Conservation (phyloP, 2,329 filamentous ascomycete species). For the Teratosphaeria pseudoeucalypti region DNA sequence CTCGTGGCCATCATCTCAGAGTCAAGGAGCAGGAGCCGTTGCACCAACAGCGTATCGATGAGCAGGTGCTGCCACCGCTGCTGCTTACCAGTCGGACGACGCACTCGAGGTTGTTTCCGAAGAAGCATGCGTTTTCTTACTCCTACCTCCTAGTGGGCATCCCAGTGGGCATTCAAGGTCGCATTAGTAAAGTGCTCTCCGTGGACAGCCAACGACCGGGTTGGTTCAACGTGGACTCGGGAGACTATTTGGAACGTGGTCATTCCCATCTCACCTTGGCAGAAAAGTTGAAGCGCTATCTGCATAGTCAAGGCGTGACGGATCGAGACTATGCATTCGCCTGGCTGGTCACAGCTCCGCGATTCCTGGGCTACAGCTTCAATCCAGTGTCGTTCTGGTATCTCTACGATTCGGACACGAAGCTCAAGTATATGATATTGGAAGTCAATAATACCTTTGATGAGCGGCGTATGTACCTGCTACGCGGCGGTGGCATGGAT, state of each 20-base stretch:
- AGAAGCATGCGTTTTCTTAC: constrained; percentile 58
- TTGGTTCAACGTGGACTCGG: constrained; percentile 52
- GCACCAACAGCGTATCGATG: constrained; percentile 17
- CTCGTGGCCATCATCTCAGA: constrained; percentile 17
- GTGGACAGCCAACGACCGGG: constrained; percentile 24
- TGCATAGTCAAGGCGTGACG: constrained; percentile 47
- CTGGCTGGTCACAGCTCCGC: constrained; percentile 61
- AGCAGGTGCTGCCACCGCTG: constrained; percentile 33
- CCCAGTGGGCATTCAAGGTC: constrained; percentile 53
- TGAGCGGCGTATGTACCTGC: constrained; percentile 57
- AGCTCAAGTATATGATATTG: constrained; percentile 54
- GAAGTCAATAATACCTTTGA: constrained; percentile 72
- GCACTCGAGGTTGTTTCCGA: constrained; percentile 57
- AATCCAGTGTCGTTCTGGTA: constrained; percentile 76
- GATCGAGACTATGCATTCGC: constrained; percentile 53
- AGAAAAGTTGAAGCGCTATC: constrained; percentile 51
- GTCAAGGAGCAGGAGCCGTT: constrained; percentile 6
- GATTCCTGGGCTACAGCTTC: constrained; percentile 60
- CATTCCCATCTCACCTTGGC: constrained; percentile 44
- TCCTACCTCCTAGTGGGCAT: constrained; percentile 61
- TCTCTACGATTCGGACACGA: constrained; percentile 50
- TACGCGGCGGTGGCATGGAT: constrained; percentile 32
- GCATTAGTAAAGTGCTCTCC: constrained; percentile 47
- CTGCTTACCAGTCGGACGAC: constrained; percentile 57
- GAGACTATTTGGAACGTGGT: constrained; percentile 52